Percentiles rank a stretch among this genome's conserved stretches.
Evolutionary conservation across 352 stramenopile species (phyloP).

Genomic region (Phytophthora tentaculata): DNA sequence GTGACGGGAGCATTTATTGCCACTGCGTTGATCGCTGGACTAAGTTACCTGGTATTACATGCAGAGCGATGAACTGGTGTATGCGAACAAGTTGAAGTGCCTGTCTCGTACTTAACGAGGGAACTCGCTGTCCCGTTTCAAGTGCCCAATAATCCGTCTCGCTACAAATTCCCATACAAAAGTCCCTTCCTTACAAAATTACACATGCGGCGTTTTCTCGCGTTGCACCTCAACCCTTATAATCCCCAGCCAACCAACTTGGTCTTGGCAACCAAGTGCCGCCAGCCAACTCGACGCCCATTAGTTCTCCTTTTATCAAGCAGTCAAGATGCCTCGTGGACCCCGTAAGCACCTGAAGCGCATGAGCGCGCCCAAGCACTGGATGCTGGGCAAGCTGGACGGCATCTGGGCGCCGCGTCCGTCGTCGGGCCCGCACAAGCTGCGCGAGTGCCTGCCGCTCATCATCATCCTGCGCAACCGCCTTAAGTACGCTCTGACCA

Average conservation of each 20-base stretch:
- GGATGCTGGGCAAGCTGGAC: conserved; percentile 92
- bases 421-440: conserved; percentile 98
- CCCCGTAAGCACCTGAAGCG: conserved; percentile 90
- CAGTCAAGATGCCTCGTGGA: conserved; percentile 81
- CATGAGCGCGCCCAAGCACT: conserved; percentile 89
- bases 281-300: conserved; percentile 26
- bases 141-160: neutral
- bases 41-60: no score
- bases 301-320: conserved; percentile 71
- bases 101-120: no score
- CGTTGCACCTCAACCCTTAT: conserved; percentile 8
- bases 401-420: conserved; percentile 94
- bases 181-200: conserved; percentile 11
- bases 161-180: conserved; percentile 15
- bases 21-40: no score
- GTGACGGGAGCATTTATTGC: no score
- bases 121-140: neutral
- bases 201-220: conserved; percentile 9
- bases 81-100: no score
- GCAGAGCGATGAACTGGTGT: no score
- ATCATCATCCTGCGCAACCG: conserved; percentile 98
- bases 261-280: no score
- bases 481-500: conserved; percentile 99
- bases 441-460: conserved; percentile 98
- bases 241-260: conserved; percentile 39